Conservation (phyloP, 2,329 filamentous ascomycete genomes). For the Trichoderma sp. region DNA sequence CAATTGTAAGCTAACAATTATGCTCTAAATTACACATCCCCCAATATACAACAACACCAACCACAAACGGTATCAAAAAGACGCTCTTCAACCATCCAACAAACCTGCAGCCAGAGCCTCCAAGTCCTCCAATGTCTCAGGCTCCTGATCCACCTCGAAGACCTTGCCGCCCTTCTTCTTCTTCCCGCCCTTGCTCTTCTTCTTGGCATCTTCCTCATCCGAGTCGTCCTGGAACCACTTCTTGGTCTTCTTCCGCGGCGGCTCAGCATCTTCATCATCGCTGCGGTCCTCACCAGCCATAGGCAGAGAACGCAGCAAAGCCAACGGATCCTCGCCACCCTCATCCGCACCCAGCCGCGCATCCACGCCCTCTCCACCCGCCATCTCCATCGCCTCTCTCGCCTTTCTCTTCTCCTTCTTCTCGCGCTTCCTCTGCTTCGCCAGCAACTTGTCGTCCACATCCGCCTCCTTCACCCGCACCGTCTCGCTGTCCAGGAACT, state of each 20-base stretch:
- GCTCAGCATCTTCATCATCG: conserved; percentile 37
- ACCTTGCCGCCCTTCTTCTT: conserved; percentile 51
- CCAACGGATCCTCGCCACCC: conserved; percentile 53
- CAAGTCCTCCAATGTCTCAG: conserved; percentile 75
- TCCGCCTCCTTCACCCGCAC: conserved; percentile 72
- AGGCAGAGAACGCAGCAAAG: conserved; percentile 56
- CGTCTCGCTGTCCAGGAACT: conserved; percentile 74
- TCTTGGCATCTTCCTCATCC: conserved; percentile 45
- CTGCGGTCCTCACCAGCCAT: conserved; percentile 38
- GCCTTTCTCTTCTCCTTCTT: conserved; percentile 73
- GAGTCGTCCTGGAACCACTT: conserved; percentile 76
- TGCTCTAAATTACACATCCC: neutral
- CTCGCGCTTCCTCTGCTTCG: conserved; percentile 72
- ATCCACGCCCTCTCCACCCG: conserved; percentile 28
- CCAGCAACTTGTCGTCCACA: conserved; percentile 75
- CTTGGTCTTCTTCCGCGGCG: conserved; percentile 59
- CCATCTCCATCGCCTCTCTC: conserved; percentile 48
- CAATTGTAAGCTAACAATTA: neutral
- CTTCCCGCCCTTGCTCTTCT: conserved; percentile 39
- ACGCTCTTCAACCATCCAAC: conserved; percentile 47
- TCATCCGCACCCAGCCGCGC: conserved; percentile 40
- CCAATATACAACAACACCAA: neutral
- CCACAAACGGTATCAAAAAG: neutral
- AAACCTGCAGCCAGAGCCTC: conserved; percentile 73
- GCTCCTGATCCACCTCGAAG: conserved; percentile 62